phyloP scores from a whole-genome alignment of 2,329 filamentous ascomycete species.

The Calonectria leucothoes region DNA sequence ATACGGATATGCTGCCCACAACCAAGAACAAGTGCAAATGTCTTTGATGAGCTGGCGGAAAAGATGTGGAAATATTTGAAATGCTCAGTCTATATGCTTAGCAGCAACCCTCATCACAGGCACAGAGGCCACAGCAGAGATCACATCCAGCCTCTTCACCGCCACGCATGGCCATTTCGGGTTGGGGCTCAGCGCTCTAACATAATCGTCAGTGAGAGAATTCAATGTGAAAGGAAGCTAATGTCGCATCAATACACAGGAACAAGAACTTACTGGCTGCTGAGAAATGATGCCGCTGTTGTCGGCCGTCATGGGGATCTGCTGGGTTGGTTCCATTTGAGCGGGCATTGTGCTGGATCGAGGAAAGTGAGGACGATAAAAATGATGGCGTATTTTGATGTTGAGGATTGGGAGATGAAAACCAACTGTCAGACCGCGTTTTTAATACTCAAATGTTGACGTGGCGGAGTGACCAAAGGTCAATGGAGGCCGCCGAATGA shows the following conservation, averaged over 20 bases:
- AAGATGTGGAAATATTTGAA: not conserved
- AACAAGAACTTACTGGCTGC: constrained; percentile 52
- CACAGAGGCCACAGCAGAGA: constrained; percentile 58
- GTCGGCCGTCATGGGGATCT: constrained; percentile 55
- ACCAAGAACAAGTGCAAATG: not conserved
- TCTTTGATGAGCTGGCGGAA: not conserved
- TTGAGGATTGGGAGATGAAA: not conserved
- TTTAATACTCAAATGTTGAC: not conserved
- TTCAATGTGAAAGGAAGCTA: not conserved
- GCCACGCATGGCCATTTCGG: constrained; percentile 55
- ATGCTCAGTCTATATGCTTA: constrained; percentile 35
- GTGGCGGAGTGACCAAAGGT: not conserved
- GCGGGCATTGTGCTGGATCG: no score
- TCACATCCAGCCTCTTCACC: constrained; percentile 59
- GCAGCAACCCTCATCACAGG: constrained; percentile 56
- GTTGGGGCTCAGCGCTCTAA: constrained; percentile 53
- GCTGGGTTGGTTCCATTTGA: constrained; percentile 53
- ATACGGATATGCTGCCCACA: not conserved
- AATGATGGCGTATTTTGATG: not conserved
- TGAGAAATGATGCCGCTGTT: constrained; percentile 50
- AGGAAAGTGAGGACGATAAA: not conserved
- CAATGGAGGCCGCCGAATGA: not conserved
- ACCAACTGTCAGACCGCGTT: not conserved
- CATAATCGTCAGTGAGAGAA: not conserved
- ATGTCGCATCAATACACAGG: not conserved